Conservation (phyloP, 805 yeast genomes). For the Sugiyamaella marilandica region DNA sequence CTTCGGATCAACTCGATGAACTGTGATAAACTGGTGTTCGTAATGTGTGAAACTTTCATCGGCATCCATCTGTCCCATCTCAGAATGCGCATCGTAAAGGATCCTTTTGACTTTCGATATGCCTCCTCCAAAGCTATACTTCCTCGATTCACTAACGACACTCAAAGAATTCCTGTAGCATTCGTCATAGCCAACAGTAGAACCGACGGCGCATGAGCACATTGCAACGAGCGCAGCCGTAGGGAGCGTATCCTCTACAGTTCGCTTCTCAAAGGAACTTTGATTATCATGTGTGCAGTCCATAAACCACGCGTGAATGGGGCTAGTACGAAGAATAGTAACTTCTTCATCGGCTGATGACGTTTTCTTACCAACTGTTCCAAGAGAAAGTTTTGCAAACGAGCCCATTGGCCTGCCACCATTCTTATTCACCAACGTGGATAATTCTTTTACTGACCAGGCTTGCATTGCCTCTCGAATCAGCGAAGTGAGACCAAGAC, state of each 20-base stretch:
- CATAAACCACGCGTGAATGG: slow-evolving; percentile 95
- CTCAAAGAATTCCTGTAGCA: slow-evolving; percentile 77
- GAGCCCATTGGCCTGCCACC: slow-evolving; percentile 97
- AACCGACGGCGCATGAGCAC: slow-evolving; percentile 90
- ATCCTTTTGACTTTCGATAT: slow-evolving; percentile 64
- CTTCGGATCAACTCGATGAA: slow-evolving; percentile 77
- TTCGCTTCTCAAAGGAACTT: slow-evolving; percentile 81
- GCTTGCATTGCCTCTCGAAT: slow-evolving; percentile 98
- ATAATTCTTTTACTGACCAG: slow-evolving; percentile 79
- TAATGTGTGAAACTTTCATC: slow-evolving; percentile 94
- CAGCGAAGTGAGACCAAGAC: slow-evolving; percentile 81
- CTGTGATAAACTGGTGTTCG: slow-evolving; percentile 86
- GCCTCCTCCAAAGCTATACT: slow-evolving; percentile 55
- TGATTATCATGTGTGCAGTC: slow-evolving; percentile 97
- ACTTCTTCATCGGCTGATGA: slow-evolving; percentile 13
- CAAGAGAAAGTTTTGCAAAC: slow-evolving; percentile 72
- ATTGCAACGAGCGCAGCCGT: slow-evolving; percentile 92
- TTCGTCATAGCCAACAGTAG: slow-evolving; percentile 92
- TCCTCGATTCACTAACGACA: slow-evolving; percentile 70
- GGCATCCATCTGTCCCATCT: slow-evolving; percentile 46
- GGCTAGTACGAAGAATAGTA: slow-evolving; percentile 54
- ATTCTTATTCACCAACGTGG: slow-evolving; percentile 80
- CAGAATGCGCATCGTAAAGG: slow-evolving; percentile 33
- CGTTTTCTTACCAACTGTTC: slow-evolving; percentile 27
- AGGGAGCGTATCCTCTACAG: slow-evolving; percentile 90